Conservation (phyloP, 2,329 filamentous ascomycete species). For the Pseudogymnoascus sp. region DNA sequence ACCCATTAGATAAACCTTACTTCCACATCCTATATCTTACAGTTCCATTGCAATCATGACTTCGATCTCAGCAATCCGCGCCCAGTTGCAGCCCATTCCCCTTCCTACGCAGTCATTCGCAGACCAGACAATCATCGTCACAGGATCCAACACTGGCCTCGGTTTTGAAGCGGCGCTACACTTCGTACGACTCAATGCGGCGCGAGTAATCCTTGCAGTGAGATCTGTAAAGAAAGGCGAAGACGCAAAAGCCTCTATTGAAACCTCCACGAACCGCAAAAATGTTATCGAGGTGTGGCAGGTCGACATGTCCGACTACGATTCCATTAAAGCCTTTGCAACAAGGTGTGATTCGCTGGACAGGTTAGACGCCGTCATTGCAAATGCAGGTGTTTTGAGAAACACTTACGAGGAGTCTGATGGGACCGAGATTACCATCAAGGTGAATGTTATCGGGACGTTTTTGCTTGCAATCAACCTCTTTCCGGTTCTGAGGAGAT, state of each 20-base stretch:
- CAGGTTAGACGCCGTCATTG: slow-evolving; percentile 18
- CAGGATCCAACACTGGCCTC: slow-evolving; percentile 38
- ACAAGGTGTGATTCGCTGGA: slow-evolving; percentile 8
- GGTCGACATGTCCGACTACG: slow-evolving; percentile 18
- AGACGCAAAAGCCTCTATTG: slow-evolving; percentile 32
- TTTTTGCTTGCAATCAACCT: slow-evolving; percentile 40
- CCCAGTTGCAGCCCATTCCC: not conserved
- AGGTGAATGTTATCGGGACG: slow-evolving; percentile 43
- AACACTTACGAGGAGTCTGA: slow-evolving; percentile 15
- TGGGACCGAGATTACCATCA: slow-evolving; percentile 40
- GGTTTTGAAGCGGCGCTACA: slow-evolving; percentile 36
- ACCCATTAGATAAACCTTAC: not conserved
- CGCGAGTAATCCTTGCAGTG: slow-evolving; percentile 35
- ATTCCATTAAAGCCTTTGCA: slow-evolving; percentile 17
- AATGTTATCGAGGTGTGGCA: slow-evolving; percentile 18
- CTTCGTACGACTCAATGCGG: slow-evolving; percentile 33
- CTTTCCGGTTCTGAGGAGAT: slow-evolving; percentile 37
- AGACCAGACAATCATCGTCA: slow-evolving; percentile 33
- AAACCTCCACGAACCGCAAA: slow-evolving; percentile 17
- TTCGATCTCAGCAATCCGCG: not conserved
- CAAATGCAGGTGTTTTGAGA: slow-evolving; percentile 19
- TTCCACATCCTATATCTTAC: not conserved
- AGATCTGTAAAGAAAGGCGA: slow-evolving; percentile 33
- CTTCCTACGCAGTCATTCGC: slow-evolving; percentile 22
- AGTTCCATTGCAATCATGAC: not conserved